Base-by-base conservation (phyloP, 495 filamentous ascomycete species). In the Talaromyces ruber region DNA sequence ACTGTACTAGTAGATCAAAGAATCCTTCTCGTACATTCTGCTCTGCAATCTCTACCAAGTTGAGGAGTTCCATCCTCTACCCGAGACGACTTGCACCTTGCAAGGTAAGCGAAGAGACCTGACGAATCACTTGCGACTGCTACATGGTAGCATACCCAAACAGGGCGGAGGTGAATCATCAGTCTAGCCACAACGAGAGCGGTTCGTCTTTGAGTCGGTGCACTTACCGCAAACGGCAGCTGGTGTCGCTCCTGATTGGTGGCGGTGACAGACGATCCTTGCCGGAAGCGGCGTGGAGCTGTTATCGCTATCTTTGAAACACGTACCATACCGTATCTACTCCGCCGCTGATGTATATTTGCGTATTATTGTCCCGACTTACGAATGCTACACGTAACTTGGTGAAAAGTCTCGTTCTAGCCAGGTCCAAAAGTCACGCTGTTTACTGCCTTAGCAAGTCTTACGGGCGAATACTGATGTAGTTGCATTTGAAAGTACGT, bases 151-250 rank as follows among this genome's bases (percentile, higher is more conserved):
- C n/a, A 53, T 24, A 6, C 22, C 50, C 4, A 12, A 51, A 11
- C 45, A 12, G 39, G 50, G 50, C 18, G 26, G 12, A 53, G 24
- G 18, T 51, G 45, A 51, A 18, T 24, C 18, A 21, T 24, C 18
- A 18, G 5, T 51, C 22, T 53, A 53, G 25, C 50, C 22, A 28
- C 25, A 25, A 53, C 2, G 8, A 7, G 50, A 53, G 50, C 50
- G 28, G 50, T 53, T 53, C 50, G 50, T 53, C 50, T 53, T 28
- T n/a, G n/a, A n/a, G n/a, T n/a, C n/a, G n/a, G n/a, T n/a, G n/a
- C n/a, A 14, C 18, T 47, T 47, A 47, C 43, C 43, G 18, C 43
- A 47, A 53, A 28, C 50, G 28, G 50, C 50, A 21, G 22, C 50
- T 24, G 4, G 12, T 0, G 24, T 21, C 1, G 11, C 2, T 4